Base-by-base conservation (phyloP, 495 filamentous ascomycete genomes). In the Penicillium riverlandense region DNA sequence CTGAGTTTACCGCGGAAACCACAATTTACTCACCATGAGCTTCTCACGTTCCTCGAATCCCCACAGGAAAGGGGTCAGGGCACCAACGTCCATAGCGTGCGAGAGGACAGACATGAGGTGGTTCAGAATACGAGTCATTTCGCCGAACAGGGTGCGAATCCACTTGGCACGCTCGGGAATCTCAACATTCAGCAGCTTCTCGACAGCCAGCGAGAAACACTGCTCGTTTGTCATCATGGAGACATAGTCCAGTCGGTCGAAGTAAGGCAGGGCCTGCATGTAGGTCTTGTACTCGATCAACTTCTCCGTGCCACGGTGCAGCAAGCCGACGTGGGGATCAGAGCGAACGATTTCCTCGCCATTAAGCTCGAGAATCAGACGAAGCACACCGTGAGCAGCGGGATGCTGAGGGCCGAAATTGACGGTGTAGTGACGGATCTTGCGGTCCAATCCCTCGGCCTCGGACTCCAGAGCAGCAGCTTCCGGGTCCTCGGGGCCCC, bases 141-240 rank as follows among this genome's bases (percentile, higher is more conserved):
- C 94, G 49, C 81, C 94, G 63, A 99, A 99, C 71, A 99, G 11
- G 22, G 91, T 96, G 38, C 94, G 81, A 61, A 99, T 99, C 75
- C 79, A 99, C 69, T 99, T 99, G 44, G 94, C 94, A 48, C 94
- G 77, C 38, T 89, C 85, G 27, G 94, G 94, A 54, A 99, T 87
- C 60, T 99, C 94, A 54, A 99, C 76, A 70, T 99, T 99, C 57
- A 99, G 69, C 40, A 99, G 76, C 80, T 97, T 99, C 76, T 99
- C 94, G 41, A 96, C 90, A 31, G 87, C 94, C 42, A 99, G 74
- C 10, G 88, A 79, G 65, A 84, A 99, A 57, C 91, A 96, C 70
- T 99, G 94, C 76, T 99, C 94, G 67, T 96, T 96, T 50, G 92
- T 97, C 92, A 97, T 98, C 94, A 99, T 99, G 63, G 89, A 95